Evolutionary conservation across 306 rosid genomes (phyloP).

Genomic region (Bauhinia variegata): DNA sequence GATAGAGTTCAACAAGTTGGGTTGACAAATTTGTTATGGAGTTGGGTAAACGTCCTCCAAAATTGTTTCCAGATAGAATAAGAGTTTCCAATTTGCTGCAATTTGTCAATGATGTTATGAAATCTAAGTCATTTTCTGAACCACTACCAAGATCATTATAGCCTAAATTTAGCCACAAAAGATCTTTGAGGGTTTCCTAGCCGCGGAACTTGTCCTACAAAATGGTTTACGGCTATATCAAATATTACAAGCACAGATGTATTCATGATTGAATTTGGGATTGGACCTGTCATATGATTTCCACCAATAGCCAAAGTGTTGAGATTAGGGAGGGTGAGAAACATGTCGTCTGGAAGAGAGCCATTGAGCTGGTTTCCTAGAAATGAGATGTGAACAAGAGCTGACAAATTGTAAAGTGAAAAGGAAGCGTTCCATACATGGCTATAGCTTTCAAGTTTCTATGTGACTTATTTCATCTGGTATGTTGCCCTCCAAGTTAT

Average conservation of each 20-base stretch:
- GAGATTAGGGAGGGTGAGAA: neutral
- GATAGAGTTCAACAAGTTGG: neutral
- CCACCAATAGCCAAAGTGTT: rapidly evolving
- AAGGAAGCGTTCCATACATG: constrained; percentile 29
- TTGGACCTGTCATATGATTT: neutral
- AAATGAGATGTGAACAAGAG: neutral
- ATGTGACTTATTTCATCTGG: constrained; percentile 19
- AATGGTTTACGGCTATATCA: neutral
- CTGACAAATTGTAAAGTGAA: constrained; percentile 31
- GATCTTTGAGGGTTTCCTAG: neutral
- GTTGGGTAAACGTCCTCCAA: neutral
- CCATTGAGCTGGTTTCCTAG: neutral
- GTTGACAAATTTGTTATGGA: neutral
- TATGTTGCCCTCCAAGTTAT: constrained; percentile 10
- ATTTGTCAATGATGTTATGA: neutral
- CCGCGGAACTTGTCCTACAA: neutral
- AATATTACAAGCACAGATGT: neutral
- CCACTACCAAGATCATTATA: neutral
- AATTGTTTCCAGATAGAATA: neutral
- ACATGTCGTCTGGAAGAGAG: neutral
- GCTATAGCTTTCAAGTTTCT: neutral
- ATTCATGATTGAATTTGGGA: neutral
- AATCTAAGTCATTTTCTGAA: neutral
- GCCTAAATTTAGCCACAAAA: neutral
- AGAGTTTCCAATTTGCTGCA: neutral